phyloP scores from a whole-genome alignment of 805 yeast genomes.

The Ogataea degrootiae region DNA sequence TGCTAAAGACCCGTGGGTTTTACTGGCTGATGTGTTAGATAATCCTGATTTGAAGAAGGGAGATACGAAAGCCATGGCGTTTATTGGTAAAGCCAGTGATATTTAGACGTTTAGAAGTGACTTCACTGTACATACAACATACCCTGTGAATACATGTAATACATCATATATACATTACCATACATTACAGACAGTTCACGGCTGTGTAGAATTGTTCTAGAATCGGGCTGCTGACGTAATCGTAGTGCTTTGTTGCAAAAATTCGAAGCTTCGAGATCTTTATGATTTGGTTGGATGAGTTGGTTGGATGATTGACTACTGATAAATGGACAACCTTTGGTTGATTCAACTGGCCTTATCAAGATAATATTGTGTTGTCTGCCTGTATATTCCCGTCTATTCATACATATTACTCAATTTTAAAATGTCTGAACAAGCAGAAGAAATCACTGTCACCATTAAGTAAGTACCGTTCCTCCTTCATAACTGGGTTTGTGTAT shows the following conservation, averaged over 20 bases:
- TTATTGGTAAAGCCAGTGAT: conserved; percentile 33
- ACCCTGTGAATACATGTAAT: not conserved
- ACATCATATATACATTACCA: no score
- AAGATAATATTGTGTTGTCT: not conserved
- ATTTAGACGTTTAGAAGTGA: not conserved
- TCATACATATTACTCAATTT: not conserved
- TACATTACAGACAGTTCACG: no score
- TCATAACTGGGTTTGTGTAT: not conserved
- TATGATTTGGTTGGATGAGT: no score
- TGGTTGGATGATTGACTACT: no score
- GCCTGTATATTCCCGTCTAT: not conserved
- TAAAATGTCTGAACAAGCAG: conserved; percentile 16
- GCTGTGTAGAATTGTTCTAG: no score
- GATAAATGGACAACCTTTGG: no score
- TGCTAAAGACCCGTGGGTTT: conserved; percentile 79
- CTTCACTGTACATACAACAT: not conserved
- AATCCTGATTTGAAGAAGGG: conserved; percentile 58
- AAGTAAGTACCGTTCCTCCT: conserved; percentile 22
- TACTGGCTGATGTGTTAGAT: conserved; percentile 75
- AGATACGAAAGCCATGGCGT: conserved; percentile 65
- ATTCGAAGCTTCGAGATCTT: no score
- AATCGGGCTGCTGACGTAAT: no score
- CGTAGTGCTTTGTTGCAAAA: no score
- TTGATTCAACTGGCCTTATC: no score
- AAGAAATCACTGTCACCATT: conserved; percentile 26